These are phyloP conservation scores for Rosa rugosa DNA, from an alignment of 306 rosid species.

Conservation along the genomic window DNA sequence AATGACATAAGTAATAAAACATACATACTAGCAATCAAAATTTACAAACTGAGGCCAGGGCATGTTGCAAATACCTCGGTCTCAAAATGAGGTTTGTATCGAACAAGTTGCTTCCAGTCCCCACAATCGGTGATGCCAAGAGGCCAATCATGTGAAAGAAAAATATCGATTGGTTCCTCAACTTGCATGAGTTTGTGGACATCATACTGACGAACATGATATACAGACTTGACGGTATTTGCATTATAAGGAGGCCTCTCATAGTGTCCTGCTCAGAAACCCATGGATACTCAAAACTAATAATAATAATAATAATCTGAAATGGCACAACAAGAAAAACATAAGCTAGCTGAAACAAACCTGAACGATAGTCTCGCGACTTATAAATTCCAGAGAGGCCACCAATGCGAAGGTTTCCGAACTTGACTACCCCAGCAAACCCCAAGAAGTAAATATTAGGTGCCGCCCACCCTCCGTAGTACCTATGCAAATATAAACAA, in stretches of 20 bases:
- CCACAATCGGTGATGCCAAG: slow-evolving; percentile 84
- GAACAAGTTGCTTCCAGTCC: slow-evolving; percentile 66
- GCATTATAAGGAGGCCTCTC: slow-evolving; percentile 94
- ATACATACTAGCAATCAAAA: neutral
- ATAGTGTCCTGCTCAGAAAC: slow-evolving; percentile 59
- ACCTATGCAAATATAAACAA: slow-evolving; percentile 39
- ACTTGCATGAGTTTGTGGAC: slow-evolving; percentile 78
- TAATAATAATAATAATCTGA: neutral
- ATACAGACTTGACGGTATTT: slow-evolving; percentile 64
- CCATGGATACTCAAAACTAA: neutral
- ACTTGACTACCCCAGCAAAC: slow-evolving; percentile 83
- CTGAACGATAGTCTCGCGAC: slow-evolving; percentile 57
- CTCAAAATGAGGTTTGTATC: slow-evolving; percentile 49
- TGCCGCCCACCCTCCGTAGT: slow-evolving; percentile 97
- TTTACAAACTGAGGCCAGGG: neutral
- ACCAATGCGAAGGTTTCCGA: slow-evolving; percentile 87
- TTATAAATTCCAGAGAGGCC: slow-evolving; percentile 96
- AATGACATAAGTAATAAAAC: neutral
- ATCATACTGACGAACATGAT: slow-evolving; percentile 92
- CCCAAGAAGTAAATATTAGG: slow-evolving; percentile 94
- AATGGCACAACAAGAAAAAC: neutral
- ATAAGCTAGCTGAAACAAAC: slow-evolving; percentile 37
- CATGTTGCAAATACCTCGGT: slow-evolving; percentile 54
- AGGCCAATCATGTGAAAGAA: slow-evolving; percentile 98
- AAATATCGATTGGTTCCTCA: slow-evolving; percentile 76